These are phyloP conservation scores for peach (Prunus persica) DNA, from an alignment of 306 rosid species.

Conservation along the genomic window DNA sequence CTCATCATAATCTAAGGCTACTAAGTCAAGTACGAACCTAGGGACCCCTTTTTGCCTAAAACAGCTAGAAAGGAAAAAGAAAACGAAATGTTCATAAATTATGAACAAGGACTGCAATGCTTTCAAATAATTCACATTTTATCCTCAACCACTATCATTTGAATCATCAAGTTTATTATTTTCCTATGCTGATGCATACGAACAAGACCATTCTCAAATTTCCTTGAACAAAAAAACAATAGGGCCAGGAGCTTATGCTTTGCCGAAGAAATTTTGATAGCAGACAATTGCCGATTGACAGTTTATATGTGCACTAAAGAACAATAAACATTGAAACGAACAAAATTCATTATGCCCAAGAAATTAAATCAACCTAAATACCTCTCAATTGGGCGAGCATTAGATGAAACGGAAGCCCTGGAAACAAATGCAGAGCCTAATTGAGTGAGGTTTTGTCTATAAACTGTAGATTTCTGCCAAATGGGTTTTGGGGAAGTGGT, in stretches of 20 bases:
- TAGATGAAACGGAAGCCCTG: constrained; percentile 22
- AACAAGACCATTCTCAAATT: background rate
- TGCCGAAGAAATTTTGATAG: background rate
- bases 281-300: no score
- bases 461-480: constrained; percentile 1
- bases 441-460: background rate
- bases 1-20: no score
- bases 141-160: background rate
- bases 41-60: background rate
- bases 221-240: background rate
- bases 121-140: no score
- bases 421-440: background rate
- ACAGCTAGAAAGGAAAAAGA: background rate
- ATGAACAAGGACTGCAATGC: background rate
- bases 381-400: constrained; percentile 5
- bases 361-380: background rate
- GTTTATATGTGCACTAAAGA: no score
- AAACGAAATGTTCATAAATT: background rate
- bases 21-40: no score
- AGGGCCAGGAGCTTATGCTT: background rate
- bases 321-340: background rate
- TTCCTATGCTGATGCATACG: background rate
- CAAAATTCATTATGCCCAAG: background rate
- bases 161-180: background rate
- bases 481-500: constrained; percentile 15